Percentiles rank a stretch among this genome's conserved stretches.
These are phyloP conservation scores for Fusarium zealandicum DNA, from an alignment of 2,329 filamentous ascomycete genomes.

Conservation along the genomic window DNA sequence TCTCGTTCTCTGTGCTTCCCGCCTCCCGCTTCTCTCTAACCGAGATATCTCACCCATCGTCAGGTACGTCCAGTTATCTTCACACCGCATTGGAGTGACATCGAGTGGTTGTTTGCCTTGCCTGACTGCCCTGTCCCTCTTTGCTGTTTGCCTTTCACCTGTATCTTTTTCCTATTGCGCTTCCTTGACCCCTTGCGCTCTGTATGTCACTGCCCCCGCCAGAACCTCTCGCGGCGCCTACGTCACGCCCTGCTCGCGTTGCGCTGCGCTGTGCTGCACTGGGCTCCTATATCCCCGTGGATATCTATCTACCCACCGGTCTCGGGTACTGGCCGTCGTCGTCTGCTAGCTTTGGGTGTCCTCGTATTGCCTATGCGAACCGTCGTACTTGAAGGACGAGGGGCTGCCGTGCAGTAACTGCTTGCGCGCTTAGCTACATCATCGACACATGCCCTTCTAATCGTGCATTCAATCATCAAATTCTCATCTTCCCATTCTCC, in stretches of 20 bases:
- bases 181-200: not conserved
- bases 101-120: not conserved
- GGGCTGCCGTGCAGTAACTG: conserved; percentile 16
- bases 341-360: not conserved
- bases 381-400: conserved; percentile 11
- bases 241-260: conserved; percentile 35
- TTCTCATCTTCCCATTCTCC: not conserved
- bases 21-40: conserved; percentile 1
- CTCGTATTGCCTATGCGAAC: not conserved
- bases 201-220: conserved; percentile 23
- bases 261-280: conserved; percentile 24
- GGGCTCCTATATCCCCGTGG: conserved; percentile 7
- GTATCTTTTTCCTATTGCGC: not conserved
- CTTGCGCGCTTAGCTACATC: conserved; percentile 33
- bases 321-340: not conserved
- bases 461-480: conserved; percentile 1
- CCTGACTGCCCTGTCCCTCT: not conserved
- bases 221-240: conserved; percentile 31
- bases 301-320: conserved; percentile 2
- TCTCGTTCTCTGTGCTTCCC: too few species aligned
- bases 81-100: conserved; percentile 6
- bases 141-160: not conserved
- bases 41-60: conserved; percentile 10
- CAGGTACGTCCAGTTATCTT: conserved; percentile 24
- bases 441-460: conserved; percentile 15